These are phyloP conservation scores for Chalara sp. DNA, from an alignment of 2,329 filamentous ascomycete species.

Conservation along the genomic window DNA sequence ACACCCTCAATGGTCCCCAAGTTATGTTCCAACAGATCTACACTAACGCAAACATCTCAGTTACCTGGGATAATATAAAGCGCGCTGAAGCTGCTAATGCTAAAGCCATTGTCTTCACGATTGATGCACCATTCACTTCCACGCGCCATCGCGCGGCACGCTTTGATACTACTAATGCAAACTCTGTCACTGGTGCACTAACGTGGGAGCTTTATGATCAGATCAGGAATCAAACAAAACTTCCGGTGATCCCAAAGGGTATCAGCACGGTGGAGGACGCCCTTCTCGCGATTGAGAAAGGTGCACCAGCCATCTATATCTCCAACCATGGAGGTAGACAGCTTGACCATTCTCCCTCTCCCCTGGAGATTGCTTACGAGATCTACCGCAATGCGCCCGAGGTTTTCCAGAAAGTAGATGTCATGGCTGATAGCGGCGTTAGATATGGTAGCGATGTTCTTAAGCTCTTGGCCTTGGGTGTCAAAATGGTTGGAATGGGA, in stretches of 20 bases:
- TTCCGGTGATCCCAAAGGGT: slow-evolving; percentile 36
- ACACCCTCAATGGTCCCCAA: too few relatives aligned
- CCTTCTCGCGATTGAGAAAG: slow-evolving; percentile 34
- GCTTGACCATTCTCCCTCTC: slow-evolving; percentile 46
- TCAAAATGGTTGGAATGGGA: slow-evolving; percentile 49
- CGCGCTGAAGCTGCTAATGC: too few relatives aligned
- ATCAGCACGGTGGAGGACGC: slow-evolving; percentile 44
- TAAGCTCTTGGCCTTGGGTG: slow-evolving; percentile 49
- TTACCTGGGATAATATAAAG: too few relatives aligned
- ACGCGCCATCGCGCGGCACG: slow-evolving; percentile 43
- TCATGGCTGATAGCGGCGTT: slow-evolving; percentile 56
- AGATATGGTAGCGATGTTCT: slow-evolving; percentile 49
- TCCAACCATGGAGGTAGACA: slow-evolving; percentile 54
- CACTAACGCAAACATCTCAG: too few relatives aligned
- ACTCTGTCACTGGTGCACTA: slow-evolving; percentile 51
- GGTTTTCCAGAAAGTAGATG: slow-evolving; percentile 45
- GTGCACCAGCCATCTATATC: slow-evolving; percentile 45
- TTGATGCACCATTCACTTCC: slow-evolving; percentile 38
- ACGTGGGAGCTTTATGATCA: slow-evolving; percentile 54
- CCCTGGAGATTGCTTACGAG: slow-evolving; percentile 50
- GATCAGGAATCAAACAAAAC: too few relatives aligned
- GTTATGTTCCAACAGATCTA: too few relatives aligned
- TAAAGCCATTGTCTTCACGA: too few relatives aligned
- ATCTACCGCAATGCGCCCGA: slow-evolving; percentile 34
- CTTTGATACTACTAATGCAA: slow-evolving; percentile 56